Evolutionary conservation across 768 basidiomycete species (phyloP).

Genomic region (Lactifluus rugatus): DNA sequence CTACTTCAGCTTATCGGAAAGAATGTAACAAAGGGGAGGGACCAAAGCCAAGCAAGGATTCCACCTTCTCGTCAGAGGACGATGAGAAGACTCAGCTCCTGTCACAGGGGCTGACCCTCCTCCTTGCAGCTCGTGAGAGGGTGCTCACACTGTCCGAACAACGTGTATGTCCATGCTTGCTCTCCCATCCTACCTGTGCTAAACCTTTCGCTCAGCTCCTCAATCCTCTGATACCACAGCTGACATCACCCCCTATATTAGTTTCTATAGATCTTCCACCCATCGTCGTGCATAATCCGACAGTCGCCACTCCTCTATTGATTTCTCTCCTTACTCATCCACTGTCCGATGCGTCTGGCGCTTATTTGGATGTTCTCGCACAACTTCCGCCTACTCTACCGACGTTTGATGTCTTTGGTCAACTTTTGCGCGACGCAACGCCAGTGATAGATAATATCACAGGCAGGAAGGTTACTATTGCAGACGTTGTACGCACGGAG

Average conservation of each 20-base stretch:
- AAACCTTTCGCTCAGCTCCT: conserved; percentile 34
- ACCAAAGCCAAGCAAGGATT: conserved; percentile 1
- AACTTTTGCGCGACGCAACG: conserved; percentile 55
- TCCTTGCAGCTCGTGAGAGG: conserved; percentile 60
- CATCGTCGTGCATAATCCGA: conserved; percentile 58
- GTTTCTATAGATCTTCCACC: conserved; percentile 59
- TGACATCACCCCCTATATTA: conserved; percentile 42
- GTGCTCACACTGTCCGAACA: conserved; percentile 69
- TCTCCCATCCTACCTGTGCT: neutral
- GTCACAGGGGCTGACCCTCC: conserved; percentile 54
- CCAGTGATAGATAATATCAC: conserved; percentile 32
- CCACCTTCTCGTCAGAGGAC: conserved; percentile 35
- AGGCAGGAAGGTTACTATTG: conserved; percentile 47
- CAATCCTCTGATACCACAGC: conserved; percentile 36
- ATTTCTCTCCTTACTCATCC: conserved; percentile 43
- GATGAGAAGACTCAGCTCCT: conserved; percentile 50
- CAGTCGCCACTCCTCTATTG: conserved; percentile 59
- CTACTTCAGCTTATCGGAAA: neutral
- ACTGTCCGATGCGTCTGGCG: conserved; percentile 27
- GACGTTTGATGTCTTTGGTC: conserved; percentile 64
- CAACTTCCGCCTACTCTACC: conserved; percentile 62
- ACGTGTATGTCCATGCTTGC: conserved; percentile 38
- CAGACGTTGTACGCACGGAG: conserved; percentile 53
- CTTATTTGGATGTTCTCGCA: conserved; percentile 54
- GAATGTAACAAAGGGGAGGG: neutral